Base-by-base conservation (phyloP, 106 monocot species). In the Alisma plantagoaquatica region DNA sequence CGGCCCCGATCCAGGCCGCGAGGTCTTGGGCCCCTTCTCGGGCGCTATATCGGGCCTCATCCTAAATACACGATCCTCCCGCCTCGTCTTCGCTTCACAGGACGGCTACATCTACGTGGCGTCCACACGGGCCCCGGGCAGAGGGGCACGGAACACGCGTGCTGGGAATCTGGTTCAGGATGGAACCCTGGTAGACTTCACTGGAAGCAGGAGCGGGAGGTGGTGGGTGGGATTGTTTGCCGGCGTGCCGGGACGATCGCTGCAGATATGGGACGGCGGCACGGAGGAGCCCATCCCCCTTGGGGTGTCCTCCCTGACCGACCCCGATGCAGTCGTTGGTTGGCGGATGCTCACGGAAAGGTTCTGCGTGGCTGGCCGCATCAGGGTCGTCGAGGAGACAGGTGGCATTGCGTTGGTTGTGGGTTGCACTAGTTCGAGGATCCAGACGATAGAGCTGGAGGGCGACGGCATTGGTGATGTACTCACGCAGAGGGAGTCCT, bases 151-250 rank as follows among this genome's bases (percentile, higher is more conserved):
- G 8, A 73, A 62, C 16, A 70, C 54, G 8, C 60, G 58, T 29
- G 43, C n/a, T 10, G 82, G 82, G 17, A 77, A 63, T 61, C 30
- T 66, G 6, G 57, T 78, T 43, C 77, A 77, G 47, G 82, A 83
- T 25, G 82, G 82, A 10, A 51, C 73, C 10, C 43, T 83, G 22
- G 70, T 83, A 0, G 74, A 78, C 63, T 83, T 83, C 70, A n/a
- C n/a, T n/a, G n/a, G n/a, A n/a, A 9, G 57, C 1, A 70, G 70
- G 10, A 17, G 63, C 46, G 27, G 23, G 17, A 46, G 33, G 10
- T 52, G 54, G 53, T 83, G 82, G 77, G 69, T 78, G 1, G 82
- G 82, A 12, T 67, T 83, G 16, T 83, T 70, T 53, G 73, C 74
- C 23, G 82, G 82, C 29, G 82, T 77, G 17, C 82, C 82, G 6